phyloP scores from a whole-genome alignment of 2,329 filamentous ascomycete genomes.

The Fonsecaea nubica region DNA sequence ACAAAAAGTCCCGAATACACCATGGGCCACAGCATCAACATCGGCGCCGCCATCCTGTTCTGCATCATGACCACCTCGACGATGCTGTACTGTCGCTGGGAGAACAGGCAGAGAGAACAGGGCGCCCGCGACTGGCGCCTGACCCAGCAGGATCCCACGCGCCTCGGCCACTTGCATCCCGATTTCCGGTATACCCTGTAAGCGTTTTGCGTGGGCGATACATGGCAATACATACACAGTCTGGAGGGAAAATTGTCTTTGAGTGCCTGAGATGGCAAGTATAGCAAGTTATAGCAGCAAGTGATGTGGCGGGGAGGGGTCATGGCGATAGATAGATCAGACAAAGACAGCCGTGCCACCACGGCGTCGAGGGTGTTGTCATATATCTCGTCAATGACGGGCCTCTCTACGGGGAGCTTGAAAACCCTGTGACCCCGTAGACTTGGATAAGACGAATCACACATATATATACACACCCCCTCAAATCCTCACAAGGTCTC shows the following conservation, averaged over 20 bases:
- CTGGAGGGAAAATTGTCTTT: neutral
- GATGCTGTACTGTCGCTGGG: constrained; percentile 51
- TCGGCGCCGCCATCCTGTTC: constrained; percentile 48
- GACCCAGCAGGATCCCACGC: constrained; percentile 41
- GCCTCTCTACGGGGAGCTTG: no score
- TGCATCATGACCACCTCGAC: constrained; percentile 43
- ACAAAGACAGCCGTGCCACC: no score
- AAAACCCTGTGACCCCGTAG: no score
- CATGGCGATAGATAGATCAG: neutral
- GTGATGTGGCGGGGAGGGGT: no score
- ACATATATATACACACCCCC: no score
- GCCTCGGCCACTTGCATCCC: constrained; percentile 52
- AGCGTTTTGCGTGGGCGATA: neutral
- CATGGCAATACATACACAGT: neutral
- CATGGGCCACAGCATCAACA: constrained; percentile 52
- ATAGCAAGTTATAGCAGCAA: no score
- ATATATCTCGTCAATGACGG: no score
- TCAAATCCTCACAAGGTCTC: no score
- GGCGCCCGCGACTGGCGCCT: constrained; percentile 50
- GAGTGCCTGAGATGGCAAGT: no score
- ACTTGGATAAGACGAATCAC: no score
- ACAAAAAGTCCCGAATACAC: constrained; percentile 46
- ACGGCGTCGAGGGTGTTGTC: no score
- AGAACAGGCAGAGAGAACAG: constrained; percentile 50
- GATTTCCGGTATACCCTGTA: constrained; percentile 53